phyloP scores from a whole-genome alignment of 1,139 yeast genomes.

The Pichia sp. region DNA sequence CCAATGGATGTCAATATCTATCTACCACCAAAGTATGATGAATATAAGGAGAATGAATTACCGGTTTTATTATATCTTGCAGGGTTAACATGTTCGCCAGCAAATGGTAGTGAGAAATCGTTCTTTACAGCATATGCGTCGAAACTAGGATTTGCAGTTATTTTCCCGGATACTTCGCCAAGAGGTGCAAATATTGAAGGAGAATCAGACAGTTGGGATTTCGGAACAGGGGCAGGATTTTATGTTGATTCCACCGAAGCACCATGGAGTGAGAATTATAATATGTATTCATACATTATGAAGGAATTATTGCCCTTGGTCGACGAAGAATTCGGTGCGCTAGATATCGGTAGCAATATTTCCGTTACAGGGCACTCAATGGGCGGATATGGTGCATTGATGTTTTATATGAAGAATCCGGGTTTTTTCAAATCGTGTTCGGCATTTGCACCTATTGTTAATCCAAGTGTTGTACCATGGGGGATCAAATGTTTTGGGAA shows the following conservation, averaged over 20 bases:
- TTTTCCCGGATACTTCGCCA: conserved; percentile 96
- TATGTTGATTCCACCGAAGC: conserved; percentile 75
- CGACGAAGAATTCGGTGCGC: conserved; percentile 38
- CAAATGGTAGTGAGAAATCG: conserved; percentile 93
- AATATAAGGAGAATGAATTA: conserved; percentile 21
- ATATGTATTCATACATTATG: conserved; percentile 81
- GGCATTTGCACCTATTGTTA: conserved; percentile 86
- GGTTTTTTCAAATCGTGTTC: conserved; percentile 73
- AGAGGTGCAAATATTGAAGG: conserved; percentile 82
- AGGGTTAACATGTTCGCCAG: conserved; percentile 90
- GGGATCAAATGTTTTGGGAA: conserved; percentile 77
- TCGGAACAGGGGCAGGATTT: conserved; percentile 95
- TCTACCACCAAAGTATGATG: conserved; percentile 46
- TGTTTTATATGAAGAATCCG: conserved; percentile 69
- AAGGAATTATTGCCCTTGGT: conserved; percentile 57
- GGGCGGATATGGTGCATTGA: conserved; percentile 95
- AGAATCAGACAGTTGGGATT: conserved; percentile 80
- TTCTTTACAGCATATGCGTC: conserved; percentile 78
- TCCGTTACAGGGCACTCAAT: conserved; percentile 92
- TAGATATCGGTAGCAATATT: conserved; percentile 46
- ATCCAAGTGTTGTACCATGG: conserved; percentile 77
- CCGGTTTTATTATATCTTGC: conserved; percentile 81
- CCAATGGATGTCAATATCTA: conserved; percentile 79
- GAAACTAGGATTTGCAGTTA: conserved; percentile 76
- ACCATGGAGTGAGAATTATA: conserved; percentile 68